Evolutionary conservation across 1,284 basidiomycete genomes (phyloP).

Genomic region (Irpex sp.): DNA sequence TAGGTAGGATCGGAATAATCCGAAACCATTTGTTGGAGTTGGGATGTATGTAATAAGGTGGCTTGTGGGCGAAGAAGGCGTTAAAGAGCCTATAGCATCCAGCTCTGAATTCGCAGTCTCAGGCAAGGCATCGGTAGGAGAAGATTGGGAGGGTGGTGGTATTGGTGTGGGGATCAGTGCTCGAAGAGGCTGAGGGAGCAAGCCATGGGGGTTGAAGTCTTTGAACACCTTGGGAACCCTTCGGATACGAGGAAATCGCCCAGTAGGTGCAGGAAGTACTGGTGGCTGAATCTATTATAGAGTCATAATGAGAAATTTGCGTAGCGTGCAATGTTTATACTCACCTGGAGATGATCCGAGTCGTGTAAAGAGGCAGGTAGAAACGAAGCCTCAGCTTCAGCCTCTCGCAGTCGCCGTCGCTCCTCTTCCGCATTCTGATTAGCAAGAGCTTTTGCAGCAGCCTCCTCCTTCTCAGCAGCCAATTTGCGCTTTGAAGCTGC

Average conservation of each 20-base stretch:
- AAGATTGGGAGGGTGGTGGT: neutral
- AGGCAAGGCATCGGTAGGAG: neutral
- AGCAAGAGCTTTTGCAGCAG: neutral
- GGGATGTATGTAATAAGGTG: neutral
- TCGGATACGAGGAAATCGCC: neutral
- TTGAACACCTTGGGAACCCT: neutral
- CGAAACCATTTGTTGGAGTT: conserved; percentile 1
- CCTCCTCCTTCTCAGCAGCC: neutral
- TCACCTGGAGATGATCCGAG: no score
- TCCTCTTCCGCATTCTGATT: neutral
- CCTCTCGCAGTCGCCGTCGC: neutral
- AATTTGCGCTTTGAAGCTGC: neutral
- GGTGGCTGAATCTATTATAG: neutral
- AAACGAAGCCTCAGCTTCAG: neutral
- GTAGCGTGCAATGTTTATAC: no score
- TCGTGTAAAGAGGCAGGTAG: neutral
- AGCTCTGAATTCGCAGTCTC: no score
- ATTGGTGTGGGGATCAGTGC: neutral
- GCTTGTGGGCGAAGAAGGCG: neutral
- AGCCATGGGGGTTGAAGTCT: neutral
- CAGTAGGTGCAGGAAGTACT: neutral
- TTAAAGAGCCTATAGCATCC: neutral
- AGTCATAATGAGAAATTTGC: no score
- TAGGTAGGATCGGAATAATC: conserved; percentile 2
- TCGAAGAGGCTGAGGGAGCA: neutral